A percentile compares a stretch with the other conserved stretches of the same genome.
Evolutionary conservation across 768 basidiomycete species (phyloP).

Genomic region (Amanita muscaria): DNA sequence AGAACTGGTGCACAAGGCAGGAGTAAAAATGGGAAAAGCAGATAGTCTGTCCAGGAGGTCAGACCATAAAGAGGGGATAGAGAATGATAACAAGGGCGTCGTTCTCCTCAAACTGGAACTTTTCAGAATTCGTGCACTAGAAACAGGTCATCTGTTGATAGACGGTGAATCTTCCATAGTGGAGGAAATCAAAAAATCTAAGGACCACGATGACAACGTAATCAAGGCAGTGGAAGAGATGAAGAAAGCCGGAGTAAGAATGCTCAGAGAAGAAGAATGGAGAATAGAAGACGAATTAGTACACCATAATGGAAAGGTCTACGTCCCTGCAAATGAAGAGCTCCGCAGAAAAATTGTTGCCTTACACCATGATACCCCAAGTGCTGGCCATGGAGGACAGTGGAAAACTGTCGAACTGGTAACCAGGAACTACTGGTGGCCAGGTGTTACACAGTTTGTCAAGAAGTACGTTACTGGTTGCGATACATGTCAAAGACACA

Average conservation of each 20-base stretch:
- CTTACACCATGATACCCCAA: slow-evolving; percentile 17
- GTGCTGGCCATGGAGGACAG: slow-evolving; percentile 23
- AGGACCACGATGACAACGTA: neutral
- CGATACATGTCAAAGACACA: slow-evolving; percentile 2
- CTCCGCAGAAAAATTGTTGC: slow-evolving; percentile 14
- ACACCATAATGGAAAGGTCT: no score
- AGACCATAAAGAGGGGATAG: neutral
- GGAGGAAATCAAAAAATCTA: neutral
- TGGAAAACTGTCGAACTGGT: slow-evolving; percentile 20
- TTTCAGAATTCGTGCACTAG: neutral
- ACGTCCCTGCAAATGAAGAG: slow-evolving; percentile 11
- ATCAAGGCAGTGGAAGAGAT: neutral
- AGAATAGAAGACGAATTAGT: neutral
- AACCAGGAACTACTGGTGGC: slow-evolving; percentile 13
- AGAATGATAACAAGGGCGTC: neutral
- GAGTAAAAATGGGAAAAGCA: neutral
- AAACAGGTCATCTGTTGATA: no score
- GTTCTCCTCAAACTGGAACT: neutral
- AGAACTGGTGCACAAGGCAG: neutral
- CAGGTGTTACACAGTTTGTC: slow-evolving; percentile 1
- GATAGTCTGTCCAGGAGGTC: slow-evolving; percentile 3
- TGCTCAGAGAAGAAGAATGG: neutral
- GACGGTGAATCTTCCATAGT: no score
- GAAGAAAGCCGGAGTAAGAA: neutral
- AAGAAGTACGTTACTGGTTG: slow-evolving; percentile 5